A percentile compares a stretch with the other conserved stretches of the same genome.
Conservation (phyloP, 257 asterid genomes). For the Gentiana dahurica region DNA sequence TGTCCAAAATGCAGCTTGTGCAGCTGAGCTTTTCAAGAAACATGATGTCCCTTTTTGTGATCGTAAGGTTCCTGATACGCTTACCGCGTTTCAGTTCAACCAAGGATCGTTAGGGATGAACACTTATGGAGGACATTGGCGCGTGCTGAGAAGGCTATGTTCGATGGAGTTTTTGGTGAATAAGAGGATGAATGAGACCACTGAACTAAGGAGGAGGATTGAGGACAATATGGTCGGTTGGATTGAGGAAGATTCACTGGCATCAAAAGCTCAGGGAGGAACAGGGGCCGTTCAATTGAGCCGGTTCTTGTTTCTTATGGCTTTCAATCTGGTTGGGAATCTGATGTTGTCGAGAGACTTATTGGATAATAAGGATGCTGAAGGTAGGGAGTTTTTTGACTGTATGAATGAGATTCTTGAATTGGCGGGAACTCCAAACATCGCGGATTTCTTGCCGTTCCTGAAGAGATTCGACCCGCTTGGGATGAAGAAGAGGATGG, state of each 20-base stretch:
- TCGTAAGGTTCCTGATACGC: slow-evolving; percentile 27
- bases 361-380: slow-evolving; percentile 20
- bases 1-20: slow-evolving; percentile 24
- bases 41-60: slow-evolving; percentile 47
- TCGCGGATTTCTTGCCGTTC: slow-evolving; percentile 39
- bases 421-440: slow-evolving; percentile 38
- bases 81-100: slow-evolving; percentile 32
- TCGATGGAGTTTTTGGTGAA: slow-evolving; percentile 39
- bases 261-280: slow-evolving; percentile 7
- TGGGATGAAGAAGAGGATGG: slow-evolving; percentile 30
- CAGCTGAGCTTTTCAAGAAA: slow-evolving; percentile 48
- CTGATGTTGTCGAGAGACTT: slow-evolving; percentile 41
- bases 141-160: slow-evolving; percentile 41
- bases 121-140: slow-evolving; percentile 51
- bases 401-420: slow-evolving; percentile 39
- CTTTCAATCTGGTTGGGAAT: slow-evolving; percentile 41
- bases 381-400: slow-evolving; percentile 26
- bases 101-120: slow-evolving; percentile 35
- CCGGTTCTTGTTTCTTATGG: slow-evolving; percentile 30
- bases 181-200: slow-evolving; percentile 41
- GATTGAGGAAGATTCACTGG: slow-evolving; percentile 34
- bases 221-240: slow-evolving; percentile 35
- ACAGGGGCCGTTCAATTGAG: slow-evolving; percentile 31
- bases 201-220: slow-evolving; percentile 23
- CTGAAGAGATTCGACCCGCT: slow-evolving; percentile 38